A percentile compares a stretch with the other conserved stretches of the same genome.
Conservation (phyloP, 1,284 basidiomycete species). For the Hymenochaete sp. region DNA sequence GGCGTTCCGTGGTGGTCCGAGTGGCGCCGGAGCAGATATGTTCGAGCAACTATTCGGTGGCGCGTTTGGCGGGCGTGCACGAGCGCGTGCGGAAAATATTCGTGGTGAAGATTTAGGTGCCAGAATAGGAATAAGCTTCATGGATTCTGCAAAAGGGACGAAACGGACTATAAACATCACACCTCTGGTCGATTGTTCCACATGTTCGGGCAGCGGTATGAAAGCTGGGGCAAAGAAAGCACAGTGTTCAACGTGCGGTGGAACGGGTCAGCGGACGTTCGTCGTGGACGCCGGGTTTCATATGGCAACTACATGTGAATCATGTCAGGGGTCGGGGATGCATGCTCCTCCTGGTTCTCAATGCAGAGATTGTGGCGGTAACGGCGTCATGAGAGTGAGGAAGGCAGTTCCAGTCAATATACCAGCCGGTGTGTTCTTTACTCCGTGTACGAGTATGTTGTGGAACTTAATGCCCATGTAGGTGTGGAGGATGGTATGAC, state of each 20-base stretch:
- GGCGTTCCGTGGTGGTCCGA: constrained; percentile 52
- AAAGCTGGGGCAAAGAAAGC: constrained; percentile 81
- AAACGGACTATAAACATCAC: constrained; percentile 69
- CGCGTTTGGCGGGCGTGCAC: constrained; percentile 35
- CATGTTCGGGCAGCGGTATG: constrained; percentile 83
- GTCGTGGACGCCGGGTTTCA: constrained; percentile 94
- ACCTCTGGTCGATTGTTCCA: constrained; percentile 77
- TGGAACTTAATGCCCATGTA: constrained; percentile 25
- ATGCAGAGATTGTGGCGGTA: constrained; percentile 78
- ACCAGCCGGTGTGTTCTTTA: constrained; percentile 58
- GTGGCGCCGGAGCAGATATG: constrained; percentile 52
- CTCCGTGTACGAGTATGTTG: constrained; percentile 14
- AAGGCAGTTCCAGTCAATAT: constrained; percentile 81
- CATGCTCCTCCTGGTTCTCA: constrained; percentile 72
- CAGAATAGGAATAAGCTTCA: constrained; percentile 71
- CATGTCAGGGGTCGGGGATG: constrained; percentile 80
- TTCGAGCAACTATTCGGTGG: constrained; percentile 80
- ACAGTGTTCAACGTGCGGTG: constrained; percentile 77
- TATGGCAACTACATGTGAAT: constrained; percentile 88
- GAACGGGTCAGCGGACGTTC: constrained; percentile 84
- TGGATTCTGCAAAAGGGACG: constrained; percentile 92
- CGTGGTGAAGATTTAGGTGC: constrained; percentile 85
- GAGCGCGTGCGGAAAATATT: constrained; percentile 41
- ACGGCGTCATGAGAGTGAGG: constrained; percentile 80
- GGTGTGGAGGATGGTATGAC: constrained; percentile 97